These are phyloP conservation scores for Aspergillus chevalieri DNA, from an alignment of 2,329 filamentous ascomycete genomes.

Conservation along the genomic window DNA sequence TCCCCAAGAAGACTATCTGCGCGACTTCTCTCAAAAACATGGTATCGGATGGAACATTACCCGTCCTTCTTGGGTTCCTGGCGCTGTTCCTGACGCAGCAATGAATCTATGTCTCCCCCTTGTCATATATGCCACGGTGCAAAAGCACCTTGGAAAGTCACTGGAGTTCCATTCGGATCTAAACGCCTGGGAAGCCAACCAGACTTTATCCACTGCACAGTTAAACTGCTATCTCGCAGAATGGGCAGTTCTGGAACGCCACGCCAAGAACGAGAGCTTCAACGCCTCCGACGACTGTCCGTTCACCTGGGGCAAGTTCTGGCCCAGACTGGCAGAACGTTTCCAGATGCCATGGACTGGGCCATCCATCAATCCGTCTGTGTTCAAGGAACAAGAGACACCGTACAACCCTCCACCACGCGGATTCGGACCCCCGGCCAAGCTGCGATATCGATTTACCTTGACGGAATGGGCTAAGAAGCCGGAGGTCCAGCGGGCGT, in stretches of 20 bases:
- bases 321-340: slow-evolving; percentile 42
- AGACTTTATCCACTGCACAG: slow-evolving; percentile 39
- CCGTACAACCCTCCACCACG: slow-evolving; percentile 20
- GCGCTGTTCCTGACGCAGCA: slow-evolving; percentile 44
- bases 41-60: slow-evolving; percentile 42
- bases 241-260: slow-evolving; percentile 43
- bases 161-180: slow-evolving; percentile 43
- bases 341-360: slow-evolving; percentile 36
- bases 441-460: slow-evolving; percentile 35
- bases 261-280: slow-evolving; percentile 42
- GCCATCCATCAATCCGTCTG: slow-evolving; percentile 18
- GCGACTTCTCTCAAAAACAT: slow-evolving; percentile 36
- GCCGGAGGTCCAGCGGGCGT: slow-evolving; percentile 40
- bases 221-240: slow-evolving; percentile 47
- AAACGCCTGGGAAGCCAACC: slow-evolving; percentile 39
- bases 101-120: slow-evolving; percentile 48
- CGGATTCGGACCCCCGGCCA: slow-evolving; percentile 41
- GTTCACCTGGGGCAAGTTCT: slow-evolving; percentile 46
- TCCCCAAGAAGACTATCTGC: slow-evolving; percentile 47
- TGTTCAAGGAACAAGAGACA: slow-evolving; percentile 16
- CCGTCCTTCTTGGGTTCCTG: slow-evolving; percentile 45
- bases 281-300: slow-evolving; percentile 43
- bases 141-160: slow-evolving; percentile 35
- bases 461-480: slow-evolving; percentile 44
- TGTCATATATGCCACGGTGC: slow-evolving; percentile 46